Evolutionary conservation across 2,329 filamentous ascomycete genomes (phyloP), one percentile per base, ranked within the genome.

Genomic region (Calcarisporium arbuscula): DNA sequence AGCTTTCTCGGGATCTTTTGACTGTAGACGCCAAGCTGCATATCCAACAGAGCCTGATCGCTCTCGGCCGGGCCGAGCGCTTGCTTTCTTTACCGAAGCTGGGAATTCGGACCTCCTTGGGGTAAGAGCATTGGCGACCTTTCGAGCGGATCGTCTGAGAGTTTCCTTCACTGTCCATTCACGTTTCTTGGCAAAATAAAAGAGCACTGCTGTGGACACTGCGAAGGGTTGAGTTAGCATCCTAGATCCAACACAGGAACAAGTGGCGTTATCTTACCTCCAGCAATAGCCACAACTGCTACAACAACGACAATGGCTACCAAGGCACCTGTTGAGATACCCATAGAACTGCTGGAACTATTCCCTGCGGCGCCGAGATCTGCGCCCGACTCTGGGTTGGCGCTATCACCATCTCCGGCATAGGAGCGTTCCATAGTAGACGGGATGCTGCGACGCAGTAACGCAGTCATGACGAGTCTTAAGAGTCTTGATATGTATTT

Each of bases 81-180:
- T 56, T 46, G 37, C 56, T 35, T 69, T 63, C 45, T 75, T 78
- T 36, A 73, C 67, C 14, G 72, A 74, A 30, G 60, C 68, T 4
- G 77, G 77, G 40, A 81, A 81, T 46, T 79, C 74, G 36, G 67
- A 59, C 37, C 76, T 67, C 30, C 76, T 64, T 6, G 77, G 77
- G n/a, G 77, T 81, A 36, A 82, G 64, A 5, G 70, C 77, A 5
- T 68, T 72, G 28, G 72, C 74, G 19, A 82, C 74, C 50, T 67
- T 77, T 42, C 68, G 70, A 20, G 77, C 77, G 2, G 84, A 88
- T 44, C 74, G 76, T 36, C 80, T 74, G 38, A 94, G 68, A 19
- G 71, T 82, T 53, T 85, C 77, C 39, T 80, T 76, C 46, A 92
- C 67, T 45, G 80, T 83, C 86, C 86, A 92, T 58, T 89, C 84